These are phyloP conservation scores for Geotrichum histeridarum DNA, from an alignment of 1,139 yeast species.

Conservation along the genomic window DNA sequence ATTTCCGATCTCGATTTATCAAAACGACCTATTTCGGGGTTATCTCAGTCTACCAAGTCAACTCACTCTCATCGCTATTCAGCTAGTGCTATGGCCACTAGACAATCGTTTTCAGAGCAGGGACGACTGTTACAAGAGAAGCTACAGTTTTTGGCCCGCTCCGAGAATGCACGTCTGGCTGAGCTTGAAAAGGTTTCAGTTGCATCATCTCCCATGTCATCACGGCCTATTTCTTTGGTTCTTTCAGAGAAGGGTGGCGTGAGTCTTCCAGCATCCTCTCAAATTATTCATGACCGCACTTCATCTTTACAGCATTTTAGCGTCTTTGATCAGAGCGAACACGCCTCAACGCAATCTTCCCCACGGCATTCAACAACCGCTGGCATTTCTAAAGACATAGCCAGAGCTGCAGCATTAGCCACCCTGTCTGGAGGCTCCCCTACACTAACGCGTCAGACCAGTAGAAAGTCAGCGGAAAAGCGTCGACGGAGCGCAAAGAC, in stretches of 20 bases:
- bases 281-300: neutral
- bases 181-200: constrained; percentile 5
- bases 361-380: neutral
- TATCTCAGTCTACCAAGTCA: neutral
- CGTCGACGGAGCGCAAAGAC: neutral
- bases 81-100: neutral
- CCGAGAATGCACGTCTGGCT: constrained; percentile 31
- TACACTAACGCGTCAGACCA: neutral
- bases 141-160: constrained; percentile 33
- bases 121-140: constrained; percentile 32
- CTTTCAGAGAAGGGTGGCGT: neutral
- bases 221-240: neutral
- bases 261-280: neutral
- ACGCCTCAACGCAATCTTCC: neutral
- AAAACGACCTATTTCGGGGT: neutral
- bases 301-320: neutral
- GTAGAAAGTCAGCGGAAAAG: neutral
- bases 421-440: constrained; percentile 7
- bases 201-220: neutral
- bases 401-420: constrained; percentile 12
- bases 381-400: neutral
- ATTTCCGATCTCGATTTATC: neutral
- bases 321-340: neutral
- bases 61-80: constrained; percentile 4
- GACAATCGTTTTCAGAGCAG: constrained; percentile 20